Conservation (phyloP, 805 yeast species). For the Spathaspora hagerdaliae region DNA sequence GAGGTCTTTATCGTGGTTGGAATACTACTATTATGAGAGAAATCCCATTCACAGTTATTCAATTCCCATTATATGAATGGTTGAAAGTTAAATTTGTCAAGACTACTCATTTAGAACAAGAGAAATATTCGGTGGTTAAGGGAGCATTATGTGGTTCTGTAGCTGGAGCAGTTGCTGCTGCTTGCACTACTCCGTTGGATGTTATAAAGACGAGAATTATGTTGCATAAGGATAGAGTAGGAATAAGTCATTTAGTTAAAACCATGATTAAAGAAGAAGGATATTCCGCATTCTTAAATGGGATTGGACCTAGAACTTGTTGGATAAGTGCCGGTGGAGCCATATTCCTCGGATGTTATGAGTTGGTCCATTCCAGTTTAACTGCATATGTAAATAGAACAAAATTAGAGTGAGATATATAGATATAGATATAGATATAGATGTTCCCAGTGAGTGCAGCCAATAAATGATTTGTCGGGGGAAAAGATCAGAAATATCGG, state of each 20-base stretch:
- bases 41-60: conserved; percentile 94
- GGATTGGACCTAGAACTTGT: conserved; percentile 92
- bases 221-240: conserved; percentile 54
- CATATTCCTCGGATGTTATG: conserved; percentile 92
- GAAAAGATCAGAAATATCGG: too few relatives aligned
- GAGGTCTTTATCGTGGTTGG: conserved; percentile 92
- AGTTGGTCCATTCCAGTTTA: conserved; percentile 50
- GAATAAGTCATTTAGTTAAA: conserved; percentile 45
- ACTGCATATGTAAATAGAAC: conserved; percentile 1
- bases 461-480: too few relatives aligned
- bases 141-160: conserved; percentile 83
- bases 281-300: conserved; percentile 63
- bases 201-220: conserved; percentile 81
- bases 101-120: conserved; percentile 16
- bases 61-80: conserved; percentile 89
- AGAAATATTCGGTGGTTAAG: conserved; percentile 54
- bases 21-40: conserved; percentile 88
- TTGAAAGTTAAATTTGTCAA: conserved; percentile 60
- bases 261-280: conserved; percentile 73
- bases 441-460: neutral
- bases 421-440: neutral
- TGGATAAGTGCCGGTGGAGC: conserved; percentile 99
- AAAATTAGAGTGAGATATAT: neutral
- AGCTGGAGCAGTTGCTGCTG: conserved; percentile 83
- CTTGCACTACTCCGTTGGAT: conserved; percentile 76